phyloP scores from a whole-genome alignment of 306 rosid genomes.

The Begonia loranthoides region DNA sequence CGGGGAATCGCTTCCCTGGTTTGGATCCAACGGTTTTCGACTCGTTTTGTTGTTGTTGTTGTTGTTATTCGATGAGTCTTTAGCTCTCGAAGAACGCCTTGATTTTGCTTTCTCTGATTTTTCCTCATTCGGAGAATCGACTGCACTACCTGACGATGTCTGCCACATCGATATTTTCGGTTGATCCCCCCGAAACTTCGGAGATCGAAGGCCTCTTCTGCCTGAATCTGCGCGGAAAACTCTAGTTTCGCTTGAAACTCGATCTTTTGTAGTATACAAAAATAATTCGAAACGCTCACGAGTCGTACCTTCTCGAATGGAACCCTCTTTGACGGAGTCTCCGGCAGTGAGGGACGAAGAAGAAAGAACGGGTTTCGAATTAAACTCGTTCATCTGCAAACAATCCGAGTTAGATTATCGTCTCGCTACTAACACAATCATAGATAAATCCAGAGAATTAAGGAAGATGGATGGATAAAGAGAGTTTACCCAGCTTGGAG shows the following conservation, averaged over 20 bases:
- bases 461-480: background rate
- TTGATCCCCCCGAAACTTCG: conserved; percentile 16
- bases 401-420: background rate
- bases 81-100: conserved; percentile 27
- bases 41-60: conserved; percentile 4
- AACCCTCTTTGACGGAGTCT: no score
- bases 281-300: no score
- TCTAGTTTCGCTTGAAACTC: no score
- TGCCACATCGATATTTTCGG: conserved; percentile 21
- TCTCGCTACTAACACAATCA: background rate
- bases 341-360: conserved; percentile 6
- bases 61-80: conserved; percentile 21
- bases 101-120: conserved; percentile 42
- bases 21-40: conserved; percentile 11
- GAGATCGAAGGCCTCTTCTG: conserved; percentile 5
- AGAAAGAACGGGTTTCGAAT: conserved; percentile 18
- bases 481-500: conserved; percentile 69
- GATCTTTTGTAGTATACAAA: no score
- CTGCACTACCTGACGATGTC: conserved; percentile 1
- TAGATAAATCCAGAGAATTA: background rate
- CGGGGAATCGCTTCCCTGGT: conserved; percentile 12
- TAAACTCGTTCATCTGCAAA: conserved; percentile 62
- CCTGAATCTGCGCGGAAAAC: background rate
- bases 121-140: conserved; percentile 27
- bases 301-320: no score